Evolutionary conservation across 2,329 filamentous ascomycete species (phyloP), one percentile per base, ranked within the genome.

Genomic region (Fusarium torreyae): DNA sequence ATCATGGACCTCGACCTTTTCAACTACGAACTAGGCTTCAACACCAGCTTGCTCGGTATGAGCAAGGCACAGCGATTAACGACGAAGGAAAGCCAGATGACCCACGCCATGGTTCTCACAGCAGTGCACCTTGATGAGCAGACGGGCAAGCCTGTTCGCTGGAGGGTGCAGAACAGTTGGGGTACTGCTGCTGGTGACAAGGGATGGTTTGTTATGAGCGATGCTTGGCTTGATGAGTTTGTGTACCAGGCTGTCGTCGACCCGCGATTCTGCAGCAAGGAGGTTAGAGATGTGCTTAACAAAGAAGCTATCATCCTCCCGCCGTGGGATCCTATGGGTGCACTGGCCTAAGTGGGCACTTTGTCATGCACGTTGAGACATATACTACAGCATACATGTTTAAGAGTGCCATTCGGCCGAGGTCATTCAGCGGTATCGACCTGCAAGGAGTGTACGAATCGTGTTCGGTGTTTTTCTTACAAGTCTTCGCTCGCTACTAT

Each of bases 111-210:
- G 94, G 93, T 97, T 1, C 80, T 97, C 66, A 97, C 93, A 4
- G 94, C 89, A 1, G 94, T 97, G 45, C 94, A 97, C 76, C 78
- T 97, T 4, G 90, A 92, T 63, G 83, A 86, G 28, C 81, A 88
- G 62, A 80, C 77, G 2, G 89, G 88, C 2, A 87, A 88, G 78
- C 85, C 89, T 3, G 87, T 94, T 2, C 83, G 94, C 44, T 97
- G 94, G 94, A 84, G 93, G 55, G 93, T 97, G 8, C 91, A 97
- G 85, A 97, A 97, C 77, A 92, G 88, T 57, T 97, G 94, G 94
- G 92, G 92, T 14, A 85, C 88, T 40, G 81, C 76, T 0, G 86
- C 86, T 0, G 94, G 94, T 1, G 87, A 90, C 14, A 89, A 94
- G 71, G 94, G 94, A 0, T 97, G 93, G 87, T 96, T 96, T 76